A percentile compares a stretch with the other conserved stretches of the same genome.
Conservation (phyloP, 2,329 filamentous ascomycete genomes). For the Helicocarpus griseus region DNA sequence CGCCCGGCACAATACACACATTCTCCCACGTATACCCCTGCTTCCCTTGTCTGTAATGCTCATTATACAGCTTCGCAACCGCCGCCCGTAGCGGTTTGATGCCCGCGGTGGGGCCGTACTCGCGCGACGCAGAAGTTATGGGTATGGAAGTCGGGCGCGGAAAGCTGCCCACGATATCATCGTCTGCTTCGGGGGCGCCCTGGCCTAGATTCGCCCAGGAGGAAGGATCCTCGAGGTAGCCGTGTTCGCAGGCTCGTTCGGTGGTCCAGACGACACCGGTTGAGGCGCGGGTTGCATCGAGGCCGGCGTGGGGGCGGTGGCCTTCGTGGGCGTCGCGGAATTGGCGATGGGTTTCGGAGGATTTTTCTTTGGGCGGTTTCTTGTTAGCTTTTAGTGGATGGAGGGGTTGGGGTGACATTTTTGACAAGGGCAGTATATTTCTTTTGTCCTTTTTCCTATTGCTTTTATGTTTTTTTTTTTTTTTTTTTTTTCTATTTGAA, state of each 20-base stretch:
- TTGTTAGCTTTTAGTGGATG: not conserved
- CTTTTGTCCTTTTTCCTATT: no score
- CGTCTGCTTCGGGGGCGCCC: slow-evolving; percentile 87
- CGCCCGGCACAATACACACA: slow-evolving; percentile 90
- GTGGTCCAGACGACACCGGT: slow-evolving; percentile 82
- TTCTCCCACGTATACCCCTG: slow-evolving; percentile 94
- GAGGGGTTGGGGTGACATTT: not conserved
- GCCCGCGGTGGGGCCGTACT: slow-evolving; percentile 89
- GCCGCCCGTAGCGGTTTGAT: slow-evolving; percentile 85
- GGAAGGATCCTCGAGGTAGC: slow-evolving; percentile 71
- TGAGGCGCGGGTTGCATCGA: slow-evolving; percentile 77
- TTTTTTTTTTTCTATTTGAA: not conserved
- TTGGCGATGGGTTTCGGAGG: slow-evolving; percentile 75
- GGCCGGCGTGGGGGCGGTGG: slow-evolving; percentile 80
- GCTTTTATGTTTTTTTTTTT: no score
- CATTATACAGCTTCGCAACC: slow-evolving; percentile 86
- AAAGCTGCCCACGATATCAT: slow-evolving; percentile 85
- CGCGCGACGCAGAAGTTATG: slow-evolving; percentile 65
- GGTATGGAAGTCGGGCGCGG: slow-evolving; percentile 69
- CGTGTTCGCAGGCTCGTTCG: slow-evolving; percentile 71
- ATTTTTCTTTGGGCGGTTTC: slow-evolving; percentile 51
- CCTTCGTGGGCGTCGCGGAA: slow-evolving; percentile 87
- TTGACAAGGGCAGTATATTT: no score
- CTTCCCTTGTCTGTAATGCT: slow-evolving; percentile 80
- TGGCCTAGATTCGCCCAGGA: slow-evolving; percentile 90